Conservation (phyloP, 352 stramenopile genomes). For the Phytopythium helicoides region DNA sequence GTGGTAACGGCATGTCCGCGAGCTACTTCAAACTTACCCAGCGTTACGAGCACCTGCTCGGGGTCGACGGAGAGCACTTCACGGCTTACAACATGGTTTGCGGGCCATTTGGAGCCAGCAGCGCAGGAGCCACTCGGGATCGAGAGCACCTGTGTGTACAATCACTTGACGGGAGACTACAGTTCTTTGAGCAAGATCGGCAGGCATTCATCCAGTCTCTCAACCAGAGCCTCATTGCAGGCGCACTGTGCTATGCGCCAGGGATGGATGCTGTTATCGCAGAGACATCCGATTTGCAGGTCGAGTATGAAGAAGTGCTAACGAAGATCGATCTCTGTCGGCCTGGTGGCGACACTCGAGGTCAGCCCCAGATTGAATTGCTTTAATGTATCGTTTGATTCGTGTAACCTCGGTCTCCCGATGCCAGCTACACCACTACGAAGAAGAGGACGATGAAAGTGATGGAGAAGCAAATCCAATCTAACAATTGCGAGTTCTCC, state of each 20-base stretch:
- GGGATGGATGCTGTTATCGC: constrained; percentile 83
- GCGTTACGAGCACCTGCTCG: constrained; percentile 85
- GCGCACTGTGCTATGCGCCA: constrained; percentile 74
- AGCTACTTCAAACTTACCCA: constrained; percentile 84
- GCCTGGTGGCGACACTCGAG: no score
- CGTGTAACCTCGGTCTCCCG: no score
- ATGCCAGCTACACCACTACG: no score
- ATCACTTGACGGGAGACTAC: constrained; percentile 87
- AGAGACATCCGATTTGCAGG: constrained; percentile 72
- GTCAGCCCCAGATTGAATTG: no score
- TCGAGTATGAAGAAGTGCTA: constrained; percentile 84
- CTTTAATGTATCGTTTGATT: no score
- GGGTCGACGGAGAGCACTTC: constrained; percentile 88
- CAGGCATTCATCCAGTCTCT: constrained; percentile 86
- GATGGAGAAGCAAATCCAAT: no score
- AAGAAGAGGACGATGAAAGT: no score
- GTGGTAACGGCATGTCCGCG: constrained; percentile 65
- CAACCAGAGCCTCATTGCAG: constrained; percentile 79
- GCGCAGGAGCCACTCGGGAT: constrained; percentile 16
- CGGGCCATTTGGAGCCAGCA: constrained; percentile 64
- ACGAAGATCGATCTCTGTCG: no score
- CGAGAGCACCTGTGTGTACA: constrained; percentile 89
- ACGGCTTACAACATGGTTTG: constrained; percentile 89
- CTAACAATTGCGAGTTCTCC: no score
- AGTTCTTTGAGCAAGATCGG: constrained; percentile 91